Base-by-base conservation (phyloP, 345 rosid genomes). In the Viola odorata region DNA sequence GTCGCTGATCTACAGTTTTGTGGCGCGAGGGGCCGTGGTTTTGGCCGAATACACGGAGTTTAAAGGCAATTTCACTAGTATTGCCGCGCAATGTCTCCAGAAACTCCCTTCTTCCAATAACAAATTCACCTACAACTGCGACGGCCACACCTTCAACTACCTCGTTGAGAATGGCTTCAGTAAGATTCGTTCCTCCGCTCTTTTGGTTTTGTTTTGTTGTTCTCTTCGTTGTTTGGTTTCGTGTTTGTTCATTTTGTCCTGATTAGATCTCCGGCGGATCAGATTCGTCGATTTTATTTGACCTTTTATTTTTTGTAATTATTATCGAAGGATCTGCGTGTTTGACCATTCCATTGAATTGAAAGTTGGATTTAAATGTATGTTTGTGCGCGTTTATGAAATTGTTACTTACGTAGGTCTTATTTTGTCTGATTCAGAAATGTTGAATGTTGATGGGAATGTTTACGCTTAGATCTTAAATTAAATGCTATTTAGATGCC, bases 111-210 rank as follows among this genome's bases (percentile, higher is more conserved):
- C 67, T 38, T 60, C 75, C 14, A 72, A 66, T 12, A 66, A 72
- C 61, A 72, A 60, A 48, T 72, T 72, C 54, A 72, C 75, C 39
- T 72, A 72, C 23, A 72, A 72, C 5, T 72, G 75, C 70, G 71
- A 72, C 37, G 66, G 67, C 12, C 75, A 72, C 54, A 72, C 75
- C 63, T 72, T 72, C 58, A 72, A 72, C 57, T 72, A 65, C 70
- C 75, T 72, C 50, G 75, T 72, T 56, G 75, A 72, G 44, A 61
- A 72, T 12, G 75, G 75, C 62, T 72, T 65, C 71, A 61, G 75
- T 72, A 66, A 37, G 74, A 12, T 64, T 37, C 23, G 36, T 12
- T 45, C 10, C 7, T 57, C 12, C n/a, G 17, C 32, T 44, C 2
- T 55, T 17, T 40, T 41, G 6, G 8, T 38, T 39, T 67, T 15